Base-by-base conservation (phyloP, 2,329 filamentous ascomycete genomes). In the Calonectria pauciramosa region DNA sequence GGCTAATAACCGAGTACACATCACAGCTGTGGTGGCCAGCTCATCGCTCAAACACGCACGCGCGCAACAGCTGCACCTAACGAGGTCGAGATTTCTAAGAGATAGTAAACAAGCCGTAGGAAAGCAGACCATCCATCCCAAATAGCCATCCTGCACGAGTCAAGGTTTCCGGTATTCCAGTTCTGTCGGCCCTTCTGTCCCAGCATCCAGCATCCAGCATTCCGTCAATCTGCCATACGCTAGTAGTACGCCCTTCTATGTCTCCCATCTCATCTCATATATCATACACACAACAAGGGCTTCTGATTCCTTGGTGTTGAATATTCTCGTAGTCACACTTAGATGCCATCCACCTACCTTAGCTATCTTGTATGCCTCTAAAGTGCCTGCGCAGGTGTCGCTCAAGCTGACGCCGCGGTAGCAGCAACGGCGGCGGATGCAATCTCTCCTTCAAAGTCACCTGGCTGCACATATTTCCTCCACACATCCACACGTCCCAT, bases 401-500 rank as follows among this genome's bases (percentile, higher is more conserved):
- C 41, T 70, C 34, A 63, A 64, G 52, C 60, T 51, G 70, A 47
- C 26, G 69, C 72, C 32, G 47, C 38, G 4, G 70, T 67, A 56
- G 51, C 76, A 64, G 70, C 68, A 11, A 63, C 71, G 2, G 72
- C 67, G 3, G 76, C 74, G 14, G 70, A 70, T 18, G 77, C 77
- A 51, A 80, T 66, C 67, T 85, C 84, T 32, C 78, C 82, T 51
- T 86, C 85, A 52, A 86, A 86, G 49, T 82, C 75, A 5, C 87
- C 88, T 9, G 85, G 86, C 75, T 86, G 85, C 20, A 90, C 87
- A 81, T 88, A 89, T 51, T 82, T 85, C 73, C 84, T 84, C 89
- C 89, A 90, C 71, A 89, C 87, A 54, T 82, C 83, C 23, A 90
- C 88, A 9, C 89, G 84, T 75, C 87, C 84, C 85, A 87, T 85